Evolutionary conservation across 495 filamentous ascomycete species (phyloP), one percentile per base, ranked within the genome.

Genomic region (Aspergillus sclerotiicarbonarius): DNA sequence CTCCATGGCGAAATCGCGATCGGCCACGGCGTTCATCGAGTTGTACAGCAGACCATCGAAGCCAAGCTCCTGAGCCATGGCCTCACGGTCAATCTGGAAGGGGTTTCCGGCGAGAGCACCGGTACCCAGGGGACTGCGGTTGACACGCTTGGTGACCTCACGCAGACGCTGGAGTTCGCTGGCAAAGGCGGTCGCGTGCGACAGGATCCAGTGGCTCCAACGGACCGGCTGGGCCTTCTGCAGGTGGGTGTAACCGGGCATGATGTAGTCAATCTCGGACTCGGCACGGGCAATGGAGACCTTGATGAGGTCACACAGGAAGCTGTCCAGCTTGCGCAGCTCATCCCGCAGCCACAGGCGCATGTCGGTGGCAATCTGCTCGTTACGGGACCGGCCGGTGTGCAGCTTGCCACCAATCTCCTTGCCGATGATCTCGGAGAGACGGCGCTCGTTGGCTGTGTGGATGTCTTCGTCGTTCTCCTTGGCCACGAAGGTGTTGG

Each of bases 301-400:
- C 67, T 83, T 83, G 51, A 97, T 72, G 58, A 97, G 77, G 62
- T 87, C 82, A 31, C 78, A 76, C 19, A 97, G 78, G 48, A 83
- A 84, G 6, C n/a, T 63, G 54, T 92, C 90, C 56, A 97, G 83
- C 56, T 81, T 76, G 59, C 80, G 82, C 51, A 97, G 72, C 76
- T 92, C 82, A 61, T 90, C 88, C 44, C 90, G 80, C 56, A 96
- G 76, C 93, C 93, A 98, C 67, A 96, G 75, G 45, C 92, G 86
- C 89, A 96, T 93, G 65, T 97, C 93, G 20, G 89, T 93, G 25
- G 88, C 91, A 57, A 98, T 83, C 76, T 98, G 94, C 76, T 98
- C 94, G 67, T 98, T 98, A 46, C 94, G 79, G 65, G 86, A 91
- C 20, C 94, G 85, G 33, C 92, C 92, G 3, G 92, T 97, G 79